A percentile compares a stretch with the other conserved stretches of the same genome.
Conservation (phyloP, 2,329 filamentous ascomycete species). For the Mollisiaceae sp. region DNA sequence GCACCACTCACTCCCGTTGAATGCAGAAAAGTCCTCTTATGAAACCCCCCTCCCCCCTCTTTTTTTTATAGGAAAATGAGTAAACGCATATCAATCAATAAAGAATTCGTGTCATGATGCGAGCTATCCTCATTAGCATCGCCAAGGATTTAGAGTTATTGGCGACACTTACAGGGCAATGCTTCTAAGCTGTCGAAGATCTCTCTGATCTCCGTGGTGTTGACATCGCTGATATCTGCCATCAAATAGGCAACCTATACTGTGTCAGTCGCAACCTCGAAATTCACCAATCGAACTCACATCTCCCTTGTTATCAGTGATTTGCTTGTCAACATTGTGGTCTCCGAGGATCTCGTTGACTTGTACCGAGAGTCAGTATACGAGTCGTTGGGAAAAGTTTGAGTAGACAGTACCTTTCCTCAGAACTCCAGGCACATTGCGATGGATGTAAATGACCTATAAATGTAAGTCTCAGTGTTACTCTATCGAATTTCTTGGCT, state of each 20-base stretch:
- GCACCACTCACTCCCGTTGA: constrained; percentile 36
- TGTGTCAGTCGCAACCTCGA: no score
- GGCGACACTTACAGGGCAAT: constrained; percentile 69
- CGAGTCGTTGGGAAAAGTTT: background rate
- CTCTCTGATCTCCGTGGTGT: constrained; percentile 79
- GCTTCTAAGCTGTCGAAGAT: constrained; percentile 83
- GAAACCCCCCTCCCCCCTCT: constrained; percentile 14
- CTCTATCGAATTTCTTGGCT: constrained; percentile 35
- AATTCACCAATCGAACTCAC: constrained; percentile 32
- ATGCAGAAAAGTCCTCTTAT: constrained; percentile 23
- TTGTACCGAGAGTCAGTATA: constrained; percentile 42
- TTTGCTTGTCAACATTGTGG: constrained; percentile 99
- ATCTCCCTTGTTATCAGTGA: constrained; percentile 92
- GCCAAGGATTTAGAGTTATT: background rate
- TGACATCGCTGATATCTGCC: constrained; percentile 93
- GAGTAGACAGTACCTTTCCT: constrained; percentile 64
- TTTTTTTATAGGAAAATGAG: background rate
- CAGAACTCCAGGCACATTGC: constrained; percentile 94
- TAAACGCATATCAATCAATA: constrained; percentile 37
- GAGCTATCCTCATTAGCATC: constrained; percentile 39
- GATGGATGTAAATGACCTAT: constrained; percentile 91
- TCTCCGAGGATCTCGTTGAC: constrained; percentile 94
- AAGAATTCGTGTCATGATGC: constrained; percentile 46
- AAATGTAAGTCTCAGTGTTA: constrained; percentile 32
- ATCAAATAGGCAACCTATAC: constrained; percentile 80